These are phyloP conservation scores for Sugiyamaella mastotermitis DNA, from an alignment of 805 yeast species.

Conservation along the genomic window DNA sequence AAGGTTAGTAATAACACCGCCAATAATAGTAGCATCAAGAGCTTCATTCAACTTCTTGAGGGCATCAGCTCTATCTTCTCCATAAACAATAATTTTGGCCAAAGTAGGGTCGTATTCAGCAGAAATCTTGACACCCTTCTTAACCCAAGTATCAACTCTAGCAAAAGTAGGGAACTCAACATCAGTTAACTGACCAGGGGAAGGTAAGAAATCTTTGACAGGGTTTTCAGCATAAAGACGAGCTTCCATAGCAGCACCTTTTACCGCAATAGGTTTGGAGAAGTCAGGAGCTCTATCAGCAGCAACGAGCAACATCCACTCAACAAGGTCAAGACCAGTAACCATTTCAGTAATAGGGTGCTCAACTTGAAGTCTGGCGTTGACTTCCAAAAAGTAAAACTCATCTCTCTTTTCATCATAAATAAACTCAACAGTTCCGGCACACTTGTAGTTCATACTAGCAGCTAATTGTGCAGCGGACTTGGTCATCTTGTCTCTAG, in stretches of 20 bases:
- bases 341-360: constrained; percentile 96
- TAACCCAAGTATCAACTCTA: constrained; percentile 91
- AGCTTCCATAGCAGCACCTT: constrained; percentile 96
- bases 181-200: constrained; percentile 89
- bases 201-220: constrained; percentile 87
- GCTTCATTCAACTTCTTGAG: constrained; percentile 71
- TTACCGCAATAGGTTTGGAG: constrained; percentile 46
- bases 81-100: constrained; percentile 95
- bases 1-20: constrained; percentile 84
- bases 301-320: constrained; percentile 93
- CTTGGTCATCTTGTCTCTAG: constrained; percentile 65
- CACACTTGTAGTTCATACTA: constrained; percentile 84
- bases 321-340: constrained; percentile 90
- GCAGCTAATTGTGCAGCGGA: constrained; percentile 83
- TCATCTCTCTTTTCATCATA: constrained; percentile 82
- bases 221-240: constrained; percentile 97
- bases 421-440: constrained; percentile 96
- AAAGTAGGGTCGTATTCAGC: constrained; percentile 96
- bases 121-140: constrained; percentile 77
- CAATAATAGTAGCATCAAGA: constrained; percentile 75
- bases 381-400: constrained; percentile 92
- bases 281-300: constrained; percentile 86
- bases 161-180: constrained; percentile 86
- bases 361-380: constrained; percentile 95
- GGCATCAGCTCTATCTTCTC: constrained; percentile 82